phyloP scores from a whole-genome alignment of 2,329 filamentous ascomycete genomes.

The Emmonsiellopsis sp. region DNA sequence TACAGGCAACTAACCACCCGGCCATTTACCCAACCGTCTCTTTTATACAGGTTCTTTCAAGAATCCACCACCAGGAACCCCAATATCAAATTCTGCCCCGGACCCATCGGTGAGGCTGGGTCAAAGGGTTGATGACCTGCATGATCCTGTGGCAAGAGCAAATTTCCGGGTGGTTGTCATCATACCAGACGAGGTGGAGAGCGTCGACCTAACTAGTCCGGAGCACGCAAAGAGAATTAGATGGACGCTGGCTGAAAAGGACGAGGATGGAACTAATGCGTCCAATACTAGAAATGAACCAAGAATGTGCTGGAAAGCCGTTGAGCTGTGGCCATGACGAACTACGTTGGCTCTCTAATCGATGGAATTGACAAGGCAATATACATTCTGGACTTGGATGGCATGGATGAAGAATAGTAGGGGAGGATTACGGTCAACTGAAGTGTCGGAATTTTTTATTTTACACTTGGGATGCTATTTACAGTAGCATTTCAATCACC shows the following conservation, averaged over 20 bases:
- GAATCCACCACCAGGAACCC: slow-evolving; percentile 59
- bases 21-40: not conserved
- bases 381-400: too few relatives aligned
- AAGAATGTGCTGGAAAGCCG: slow-evolving; percentile 52
- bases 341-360: not conserved
- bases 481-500: too few relatives aligned
- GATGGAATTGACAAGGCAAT: too few relatives aligned
- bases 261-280: slow-evolving; percentile 23
- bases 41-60: slow-evolving; percentile 52
- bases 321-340: slow-evolving; percentile 57
- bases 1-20: not conserved
- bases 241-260: slow-evolving; percentile 51
- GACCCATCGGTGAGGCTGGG: slow-evolving; percentile 41
- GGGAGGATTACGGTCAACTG: too few relatives aligned
- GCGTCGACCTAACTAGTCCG: slow-evolving; percentile 61
- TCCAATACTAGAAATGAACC: slow-evolving; percentile 7
- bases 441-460: too few relatives aligned
- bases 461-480: too few relatives aligned
- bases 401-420: too few relatives aligned
- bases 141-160: slow-evolving; percentile 58
- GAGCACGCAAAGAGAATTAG: slow-evolving; percentile 55
- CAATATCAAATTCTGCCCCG: slow-evolving; percentile 44
- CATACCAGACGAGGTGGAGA: slow-evolving; percentile 68
- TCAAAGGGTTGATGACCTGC: slow-evolving; percentile 59
- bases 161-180: slow-evolving; percentile 88